Percentiles rank a stretch among this genome's conserved stretches.
Conservation (phyloP, 306 rosid genomes). For the Quercus aquifolioides region DNA sequence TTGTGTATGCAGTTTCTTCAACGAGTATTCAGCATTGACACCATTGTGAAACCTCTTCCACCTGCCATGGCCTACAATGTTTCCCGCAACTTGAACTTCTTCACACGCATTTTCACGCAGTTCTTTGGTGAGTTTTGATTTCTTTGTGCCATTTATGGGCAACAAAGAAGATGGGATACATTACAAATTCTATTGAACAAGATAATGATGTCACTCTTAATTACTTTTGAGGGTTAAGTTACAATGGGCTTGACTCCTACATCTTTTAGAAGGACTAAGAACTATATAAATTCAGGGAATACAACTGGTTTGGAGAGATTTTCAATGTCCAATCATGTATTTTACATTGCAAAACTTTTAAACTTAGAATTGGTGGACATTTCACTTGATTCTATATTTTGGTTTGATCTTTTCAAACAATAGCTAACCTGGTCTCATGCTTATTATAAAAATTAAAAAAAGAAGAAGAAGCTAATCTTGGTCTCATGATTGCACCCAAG, state of each 20-base stretch:
- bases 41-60: slow-evolving; percentile 90
- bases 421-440: background rate
- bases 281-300: background rate
- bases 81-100: slow-evolving; percentile 95
- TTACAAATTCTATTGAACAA: background rate
- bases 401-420: background rate
- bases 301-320: background rate
- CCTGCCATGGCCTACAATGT: slow-evolving; percentile 76
- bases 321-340: background rate
- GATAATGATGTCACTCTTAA: background rate
- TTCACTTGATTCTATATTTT: too few species aligned
- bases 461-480: too few species aligned
- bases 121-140: slow-evolving; percentile 68
- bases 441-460: too few species aligned
- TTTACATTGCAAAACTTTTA: background rate
- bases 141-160: background rate
- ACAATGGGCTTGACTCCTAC: background rate
- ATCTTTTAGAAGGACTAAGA: background rate
- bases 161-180: background rate
- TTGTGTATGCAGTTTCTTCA: slow-evolving; percentile 73
- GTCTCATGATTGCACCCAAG: too few species aligned
- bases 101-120: slow-evolving; percentile 92
- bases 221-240: background rate
- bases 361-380: background rate
- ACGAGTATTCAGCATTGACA: slow-evolving; percentile 89